Conservation (phyloP, 2,329 filamentous ascomycete genomes). For the Aspergillus sp. region DNA sequence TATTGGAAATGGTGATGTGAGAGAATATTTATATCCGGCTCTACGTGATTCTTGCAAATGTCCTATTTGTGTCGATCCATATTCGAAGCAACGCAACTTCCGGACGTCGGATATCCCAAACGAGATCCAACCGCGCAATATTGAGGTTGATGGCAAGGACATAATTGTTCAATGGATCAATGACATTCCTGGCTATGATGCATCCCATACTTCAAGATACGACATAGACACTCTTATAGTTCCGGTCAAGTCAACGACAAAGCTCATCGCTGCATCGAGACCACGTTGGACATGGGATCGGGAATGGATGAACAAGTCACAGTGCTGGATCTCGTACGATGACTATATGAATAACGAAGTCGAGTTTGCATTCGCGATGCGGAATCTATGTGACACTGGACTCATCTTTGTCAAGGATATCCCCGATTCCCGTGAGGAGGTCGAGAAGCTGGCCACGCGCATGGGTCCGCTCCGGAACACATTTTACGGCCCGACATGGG, state of each 20-base stretch:
- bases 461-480: slow-evolving; percentile 77
- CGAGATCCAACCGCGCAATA: slow-evolving; percentile 35
- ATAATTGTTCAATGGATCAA: slow-evolving; percentile 58
- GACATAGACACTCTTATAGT: slow-evolving; percentile 8
- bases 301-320: slow-evolving; percentile 37
- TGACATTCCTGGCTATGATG: slow-evolving; percentile 43
- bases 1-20: neutral
- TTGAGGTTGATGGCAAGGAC: slow-evolving; percentile 31
- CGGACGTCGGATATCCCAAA: slow-evolving; percentile 57
- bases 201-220: slow-evolving; percentile 37
- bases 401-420: slow-evolving; percentile 71
- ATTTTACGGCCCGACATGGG: slow-evolving; percentile 87
- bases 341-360: slow-evolving; percentile 60
- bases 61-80: slow-evolving; percentile 46
- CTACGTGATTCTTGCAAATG: slow-evolving; percentile 41
- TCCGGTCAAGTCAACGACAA: slow-evolving; percentile 5
- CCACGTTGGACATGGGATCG: slow-evolving; percentile 31
- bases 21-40: neutral
- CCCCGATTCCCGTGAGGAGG: slow-evolving; percentile 59
- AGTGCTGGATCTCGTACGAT: slow-evolving; percentile 57
- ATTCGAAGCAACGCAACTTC: slow-evolving; percentile 59
- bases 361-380: slow-evolving; percentile 56
- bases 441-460: slow-evolving; percentile 61
- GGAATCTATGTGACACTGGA: slow-evolving; percentile 59
- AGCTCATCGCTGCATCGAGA: slow-evolving; percentile 19